Percentiles rank a stretch among this genome's conserved stretches.
Evolutionary conservation across 345 rosid genomes (phyloP).

Genomic region (Camelina hispida): DNA sequence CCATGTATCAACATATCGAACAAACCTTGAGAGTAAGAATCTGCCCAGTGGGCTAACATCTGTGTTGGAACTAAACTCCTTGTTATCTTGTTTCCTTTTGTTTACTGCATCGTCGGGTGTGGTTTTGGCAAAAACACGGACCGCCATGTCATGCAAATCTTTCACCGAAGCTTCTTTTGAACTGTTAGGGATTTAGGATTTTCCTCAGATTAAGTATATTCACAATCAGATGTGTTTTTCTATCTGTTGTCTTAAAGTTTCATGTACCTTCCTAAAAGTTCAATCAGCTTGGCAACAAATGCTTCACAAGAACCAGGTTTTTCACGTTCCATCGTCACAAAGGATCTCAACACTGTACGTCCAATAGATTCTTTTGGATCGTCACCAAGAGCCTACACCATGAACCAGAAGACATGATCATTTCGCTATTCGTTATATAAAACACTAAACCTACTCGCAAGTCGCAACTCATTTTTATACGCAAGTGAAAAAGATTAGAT

Average conservation of each 20-base stretch:
- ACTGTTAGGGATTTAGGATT: constrained; percentile 50
- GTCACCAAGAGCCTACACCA: constrained; percentile 63
- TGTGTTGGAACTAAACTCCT: constrained; percentile 63
- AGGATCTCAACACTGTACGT: constrained; percentile 60
- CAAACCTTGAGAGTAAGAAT: constrained; percentile 92
- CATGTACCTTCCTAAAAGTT: constrained; percentile 68
- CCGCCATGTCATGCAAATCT: constrained; percentile 73
- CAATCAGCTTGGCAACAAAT: constrained; percentile 68
- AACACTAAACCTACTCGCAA: background rate
- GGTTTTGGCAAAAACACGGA: constrained; percentile 56
- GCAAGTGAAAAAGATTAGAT: background rate
- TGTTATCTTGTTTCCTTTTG: constrained; percentile 68
- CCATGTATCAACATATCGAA: constrained; percentile 12
- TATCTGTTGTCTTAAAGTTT: background rate
- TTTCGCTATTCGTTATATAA: background rate
- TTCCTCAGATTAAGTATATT: constrained; percentile 9
- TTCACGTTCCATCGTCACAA: constrained; percentile 67
- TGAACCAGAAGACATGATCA: constrained; percentile 21
- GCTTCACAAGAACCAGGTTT: constrained; percentile 88
- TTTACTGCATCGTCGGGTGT: constrained; percentile 53
- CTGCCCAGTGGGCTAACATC: constrained; percentile 89
- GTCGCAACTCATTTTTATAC: background rate
- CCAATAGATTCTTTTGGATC: constrained; percentile 63
- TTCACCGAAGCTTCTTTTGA: constrained; percentile 75
- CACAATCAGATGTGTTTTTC: constrained; percentile 20